Percentiles rank a stretch among this genome's conserved stretches.
Evolutionary conservation across 805 yeast genomes (phyloP).

Genomic region (Metschnikowia chrysomelidarum): DNA sequence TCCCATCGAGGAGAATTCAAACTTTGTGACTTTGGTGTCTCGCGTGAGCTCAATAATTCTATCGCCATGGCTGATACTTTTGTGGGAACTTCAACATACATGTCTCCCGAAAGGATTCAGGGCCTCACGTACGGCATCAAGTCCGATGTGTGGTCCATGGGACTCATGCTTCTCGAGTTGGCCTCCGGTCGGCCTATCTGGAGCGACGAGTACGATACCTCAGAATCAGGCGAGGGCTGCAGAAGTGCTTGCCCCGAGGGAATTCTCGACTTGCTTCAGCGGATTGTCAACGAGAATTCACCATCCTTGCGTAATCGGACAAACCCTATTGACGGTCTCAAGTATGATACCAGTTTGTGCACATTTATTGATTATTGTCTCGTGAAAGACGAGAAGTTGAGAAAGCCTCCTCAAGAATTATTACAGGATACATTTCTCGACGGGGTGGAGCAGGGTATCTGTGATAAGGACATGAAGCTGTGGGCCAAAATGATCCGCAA

Average conservation of each 20-base stretch:
- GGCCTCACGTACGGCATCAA: constrained; percentile 93
- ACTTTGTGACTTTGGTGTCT: constrained; percentile 95
- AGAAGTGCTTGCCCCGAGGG: constrained; percentile 61
- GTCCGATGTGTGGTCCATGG: constrained; percentile 97
- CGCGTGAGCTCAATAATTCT: constrained; percentile 87
- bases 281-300: constrained; percentile 91
- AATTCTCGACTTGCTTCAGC: constrained; percentile 82
- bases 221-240: constrained; percentile 21
- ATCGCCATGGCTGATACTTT: constrained; percentile 86
- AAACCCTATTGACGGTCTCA: constrained; percentile 25
- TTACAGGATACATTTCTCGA: constrained; percentile 37
- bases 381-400: constrained; percentile 59
- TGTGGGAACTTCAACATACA: constrained; percentile 96
- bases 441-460: constrained; percentile 30
- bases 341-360: constrained; percentile 51
- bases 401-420: constrained; percentile 75
- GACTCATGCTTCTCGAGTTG: constrained; percentile 83
- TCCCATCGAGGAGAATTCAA: constrained; percentile 85
- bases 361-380: constrained; percentile 73
- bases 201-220: constrained; percentile 38
- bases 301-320: constrained; percentile 54
- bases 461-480: constrained; percentile 35
- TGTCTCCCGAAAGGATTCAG: constrained; percentile 96
- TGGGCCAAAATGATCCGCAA: constrained; percentile 44
- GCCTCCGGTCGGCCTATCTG: constrained; percentile 85